Percentiles rank a stretch among this genome's conserved stretches.
These are phyloP conservation scores for Beauveria sp. DNA, from an alignment of 2,329 filamentous ascomycete species.

Conservation along the genomic window DNA sequence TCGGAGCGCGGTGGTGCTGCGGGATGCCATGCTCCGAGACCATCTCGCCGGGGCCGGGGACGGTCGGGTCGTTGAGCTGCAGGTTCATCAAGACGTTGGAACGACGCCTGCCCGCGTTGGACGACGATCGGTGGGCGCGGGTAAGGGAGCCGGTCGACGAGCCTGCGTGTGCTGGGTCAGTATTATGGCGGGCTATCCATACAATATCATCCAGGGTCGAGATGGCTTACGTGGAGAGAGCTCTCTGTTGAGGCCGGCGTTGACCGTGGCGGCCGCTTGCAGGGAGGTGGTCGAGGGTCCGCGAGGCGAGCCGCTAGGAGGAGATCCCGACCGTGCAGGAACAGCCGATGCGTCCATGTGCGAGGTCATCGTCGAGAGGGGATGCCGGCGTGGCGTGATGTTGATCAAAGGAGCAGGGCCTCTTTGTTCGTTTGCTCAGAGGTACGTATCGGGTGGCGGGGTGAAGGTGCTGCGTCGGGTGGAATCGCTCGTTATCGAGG, in stretches of 20 bases:
- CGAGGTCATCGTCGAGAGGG: slow-evolving; percentile 20
- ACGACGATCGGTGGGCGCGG: slow-evolving; percentile 34
- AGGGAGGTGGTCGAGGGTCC: slow-evolving; percentile 62
- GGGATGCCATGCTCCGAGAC: slow-evolving; percentile 45
- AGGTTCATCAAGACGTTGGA: slow-evolving; percentile 67
- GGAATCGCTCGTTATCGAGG: background rate
- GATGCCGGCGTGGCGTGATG: background rate
- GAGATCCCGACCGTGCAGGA: slow-evolving; percentile 35
- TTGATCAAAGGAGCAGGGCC: background rate
- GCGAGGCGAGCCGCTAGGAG: slow-evolving; percentile 54
- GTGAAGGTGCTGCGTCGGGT: background rate
- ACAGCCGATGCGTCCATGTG: slow-evolving; percentile 17
- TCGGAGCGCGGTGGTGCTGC: slow-evolving; percentile 59
- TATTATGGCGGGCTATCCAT: background rate
- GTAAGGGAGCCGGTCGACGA: slow-evolving; percentile 45
- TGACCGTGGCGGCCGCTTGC: slow-evolving; percentile 69
- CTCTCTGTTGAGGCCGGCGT: slow-evolving; percentile 65
- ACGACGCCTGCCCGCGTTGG: slow-evolving; percentile 49
- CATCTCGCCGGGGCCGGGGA: slow-evolving; percentile 65
- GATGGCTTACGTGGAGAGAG: slow-evolving; percentile 44
- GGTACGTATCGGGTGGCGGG: background rate
- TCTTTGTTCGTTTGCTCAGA: background rate
- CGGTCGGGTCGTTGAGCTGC: slow-evolving; percentile 60
- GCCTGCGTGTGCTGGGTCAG: slow-evolving; percentile 22
- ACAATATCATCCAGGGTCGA: too few species aligned